Evolutionary conservation across 2,329 filamentous ascomycete genomes (phyloP).

Genomic region (Pseudogymnoascus sp.): DNA sequence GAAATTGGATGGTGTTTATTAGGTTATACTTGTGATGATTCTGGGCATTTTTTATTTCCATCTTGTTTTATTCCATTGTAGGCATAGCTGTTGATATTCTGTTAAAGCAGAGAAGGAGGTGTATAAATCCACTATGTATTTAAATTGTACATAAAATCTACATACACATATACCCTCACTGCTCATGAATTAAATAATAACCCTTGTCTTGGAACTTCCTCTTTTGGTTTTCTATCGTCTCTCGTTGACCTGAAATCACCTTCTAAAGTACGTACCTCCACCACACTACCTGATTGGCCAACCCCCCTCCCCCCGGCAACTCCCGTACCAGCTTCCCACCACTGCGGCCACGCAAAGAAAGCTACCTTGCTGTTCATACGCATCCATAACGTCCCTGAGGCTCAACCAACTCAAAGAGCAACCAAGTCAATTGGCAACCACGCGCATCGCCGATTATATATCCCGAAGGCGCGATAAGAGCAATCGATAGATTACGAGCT

Average conservation of each 20-base stretch:
- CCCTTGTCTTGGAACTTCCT: background rate
- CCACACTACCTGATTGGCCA: background rate
- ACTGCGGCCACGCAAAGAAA: background rate
- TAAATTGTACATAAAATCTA: background rate
- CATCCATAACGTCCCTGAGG: background rate
- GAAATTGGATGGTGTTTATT: background rate
- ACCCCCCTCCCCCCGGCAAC: background rate
- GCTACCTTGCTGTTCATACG: slow-evolving; percentile 4
- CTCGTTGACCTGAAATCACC: background rate
- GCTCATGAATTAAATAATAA: background rate
- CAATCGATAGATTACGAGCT: background rate
- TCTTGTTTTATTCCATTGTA: background rate
- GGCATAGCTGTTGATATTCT: background rate
- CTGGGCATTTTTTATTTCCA: background rate
- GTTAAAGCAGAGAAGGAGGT: background rate
- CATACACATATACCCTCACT: background rate
- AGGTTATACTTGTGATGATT: background rate
- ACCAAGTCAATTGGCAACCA: background rate
- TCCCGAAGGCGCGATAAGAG: background rate
- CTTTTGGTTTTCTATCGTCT: background rate
- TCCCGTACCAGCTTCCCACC: background rate
- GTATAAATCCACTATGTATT: background rate
- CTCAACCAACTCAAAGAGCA: background rate
- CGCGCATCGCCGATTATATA: background rate
- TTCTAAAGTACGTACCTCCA: background rate